Conservation (phyloP, 2,329 filamentous ascomycete species). For the Aspergillus aculeatus region DNA sequence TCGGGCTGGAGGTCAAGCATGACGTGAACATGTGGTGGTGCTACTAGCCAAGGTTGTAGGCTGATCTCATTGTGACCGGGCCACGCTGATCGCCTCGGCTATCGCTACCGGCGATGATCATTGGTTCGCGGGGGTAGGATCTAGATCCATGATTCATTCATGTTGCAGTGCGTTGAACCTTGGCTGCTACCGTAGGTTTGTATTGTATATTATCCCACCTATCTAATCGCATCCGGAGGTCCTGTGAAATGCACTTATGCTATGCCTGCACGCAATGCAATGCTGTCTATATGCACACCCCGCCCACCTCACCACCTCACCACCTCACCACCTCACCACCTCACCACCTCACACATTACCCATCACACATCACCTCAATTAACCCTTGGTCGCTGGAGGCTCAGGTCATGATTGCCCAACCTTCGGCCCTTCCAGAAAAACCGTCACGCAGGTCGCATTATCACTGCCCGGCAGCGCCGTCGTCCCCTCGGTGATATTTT, state of each 20-base stretch:
- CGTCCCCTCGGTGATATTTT: slow-evolving; percentile 3
- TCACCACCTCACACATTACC: no score
- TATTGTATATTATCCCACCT: no score
- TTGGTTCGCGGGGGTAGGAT: background rate
- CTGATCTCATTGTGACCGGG: background rate
- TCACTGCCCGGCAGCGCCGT: slow-evolving; percentile 1
- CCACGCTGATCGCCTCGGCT: background rate
- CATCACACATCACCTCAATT: no score
- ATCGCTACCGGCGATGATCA: background rate
- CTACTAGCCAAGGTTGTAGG: background rate
- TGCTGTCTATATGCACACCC: no score
- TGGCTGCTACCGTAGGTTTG: no score
- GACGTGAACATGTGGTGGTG: background rate
- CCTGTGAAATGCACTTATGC: no score
- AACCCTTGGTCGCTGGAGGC: no score
- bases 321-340: no score
- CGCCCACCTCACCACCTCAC: no score
- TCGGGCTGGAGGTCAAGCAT: background rate
- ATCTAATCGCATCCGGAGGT: no score
- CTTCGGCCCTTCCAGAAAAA: slow-evolving; percentile 3
- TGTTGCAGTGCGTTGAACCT: no score
- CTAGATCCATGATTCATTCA: background rate
- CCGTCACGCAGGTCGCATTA: slow-evolving; percentile 12
- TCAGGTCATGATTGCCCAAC: background rate
- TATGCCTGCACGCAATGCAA: no score